phyloP scores from a whole-genome alignment of 1,284 basidiomycete genomes.

The Trichosporon sp. region DNA sequence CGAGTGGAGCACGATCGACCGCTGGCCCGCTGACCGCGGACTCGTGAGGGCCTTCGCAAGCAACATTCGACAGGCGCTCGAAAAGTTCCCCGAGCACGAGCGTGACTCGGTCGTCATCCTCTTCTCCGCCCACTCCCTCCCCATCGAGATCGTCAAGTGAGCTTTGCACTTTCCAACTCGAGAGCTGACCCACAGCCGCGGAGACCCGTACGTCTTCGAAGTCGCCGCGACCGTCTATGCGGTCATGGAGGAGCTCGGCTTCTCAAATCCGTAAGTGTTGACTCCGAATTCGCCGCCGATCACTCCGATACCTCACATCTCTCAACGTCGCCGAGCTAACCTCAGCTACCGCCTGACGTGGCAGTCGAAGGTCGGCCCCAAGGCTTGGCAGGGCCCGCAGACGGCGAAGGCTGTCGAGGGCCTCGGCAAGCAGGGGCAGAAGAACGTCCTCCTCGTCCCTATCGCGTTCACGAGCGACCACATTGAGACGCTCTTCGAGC shows the following conservation, averaged over 20 bases:
- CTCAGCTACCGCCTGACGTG: constrained; percentile 80
- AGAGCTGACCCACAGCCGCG: constrained; percentile 64
- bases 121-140: constrained; percentile 96
- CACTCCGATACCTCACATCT: too few relatives aligned
- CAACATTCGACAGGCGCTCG: constrained; percentile 77
- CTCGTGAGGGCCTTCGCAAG: constrained; percentile 90
- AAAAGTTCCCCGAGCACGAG: constrained; percentile 64
- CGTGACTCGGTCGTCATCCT: constrained; percentile 74
- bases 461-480: constrained; percentile 99
- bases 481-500: constrained; percentile 96
- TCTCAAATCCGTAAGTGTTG: constrained; percentile 57
- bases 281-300: too few relatives aligned
- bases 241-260: constrained; percentile 76
- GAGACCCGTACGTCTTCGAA: constrained; percentile 94
- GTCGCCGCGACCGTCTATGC: constrained; percentile 88
- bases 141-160: constrained; percentile 87
- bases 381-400: constrained; percentile 97
- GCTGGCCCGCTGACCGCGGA: constrained; percentile 93
- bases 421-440: constrained; percentile 78
- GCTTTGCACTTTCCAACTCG: constrained; percentile 8
- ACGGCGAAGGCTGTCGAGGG: constrained; percentile 89
- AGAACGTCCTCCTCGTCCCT: constrained; percentile 82
- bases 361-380: constrained; percentile 97
- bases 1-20: constrained; percentile 95
- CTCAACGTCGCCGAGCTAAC: constrained; percentile 1